Conservation (phyloP, 768 basidiomycete genomes). For the Agrocybe pediades region DNA sequence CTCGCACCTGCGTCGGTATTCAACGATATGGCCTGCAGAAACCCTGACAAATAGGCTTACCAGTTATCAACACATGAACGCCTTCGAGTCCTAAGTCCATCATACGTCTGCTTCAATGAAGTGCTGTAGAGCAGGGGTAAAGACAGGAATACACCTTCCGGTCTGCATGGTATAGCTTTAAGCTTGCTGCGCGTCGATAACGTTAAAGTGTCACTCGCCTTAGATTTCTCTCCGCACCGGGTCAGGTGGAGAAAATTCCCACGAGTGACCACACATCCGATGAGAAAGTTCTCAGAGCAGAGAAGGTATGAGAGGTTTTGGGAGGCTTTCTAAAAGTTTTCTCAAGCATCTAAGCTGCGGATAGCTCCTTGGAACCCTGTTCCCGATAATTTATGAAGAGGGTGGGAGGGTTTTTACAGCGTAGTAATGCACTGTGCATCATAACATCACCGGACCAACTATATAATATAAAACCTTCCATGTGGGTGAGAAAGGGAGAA, state of each 20-base stretch:
- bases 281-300: no score
- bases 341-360: background rate
- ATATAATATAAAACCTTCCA: no score
- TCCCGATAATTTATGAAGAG: no score
- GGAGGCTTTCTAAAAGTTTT: background rate
- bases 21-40: background rate
- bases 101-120: background rate
- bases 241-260: background rate
- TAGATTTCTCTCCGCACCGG: no score
- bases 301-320: background rate
- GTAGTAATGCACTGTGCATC: no score
- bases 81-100: slow-evolving; percentile 59
- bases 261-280: background rate
- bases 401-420: no score
- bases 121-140: background rate
- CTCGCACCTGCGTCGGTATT: slow-evolving; percentile 53
- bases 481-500: no score
- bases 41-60: slow-evolving; percentile 29
- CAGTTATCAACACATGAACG: slow-evolving; percentile 72
- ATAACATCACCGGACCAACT: no score
- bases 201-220: no score
- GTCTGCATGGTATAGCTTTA: background rate
- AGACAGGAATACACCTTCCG: background rate
- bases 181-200: background rate
- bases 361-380: no score